phyloP scores from a whole-genome alignment of 2,329 filamentous ascomycete genomes.

The Aspergillus versicolor region DNA sequence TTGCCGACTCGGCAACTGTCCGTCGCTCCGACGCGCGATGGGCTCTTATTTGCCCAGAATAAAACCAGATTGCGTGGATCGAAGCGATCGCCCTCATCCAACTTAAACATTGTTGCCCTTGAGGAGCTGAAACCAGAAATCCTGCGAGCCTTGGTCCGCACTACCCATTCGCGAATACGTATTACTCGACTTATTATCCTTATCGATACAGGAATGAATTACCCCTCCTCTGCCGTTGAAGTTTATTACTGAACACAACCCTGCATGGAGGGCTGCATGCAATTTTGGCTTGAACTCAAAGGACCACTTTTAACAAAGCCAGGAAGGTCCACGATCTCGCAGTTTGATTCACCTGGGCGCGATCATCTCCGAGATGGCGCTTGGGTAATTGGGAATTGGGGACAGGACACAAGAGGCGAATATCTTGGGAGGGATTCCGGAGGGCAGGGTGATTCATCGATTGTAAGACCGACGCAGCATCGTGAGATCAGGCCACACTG shows the following conservation, averaged over 20 bases:
- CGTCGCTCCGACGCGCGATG: neutral
- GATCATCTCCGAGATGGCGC: neutral
- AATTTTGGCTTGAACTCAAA: constrained; percentile 6
- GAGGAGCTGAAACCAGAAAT: neutral
- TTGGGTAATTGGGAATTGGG: neutral
- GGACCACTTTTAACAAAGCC: neutral
- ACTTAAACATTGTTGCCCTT: neutral
- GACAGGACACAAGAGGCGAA: neutral
- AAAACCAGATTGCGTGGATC: constrained; percentile 6
- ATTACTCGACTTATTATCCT: neutral
- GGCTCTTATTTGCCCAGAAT: neutral
- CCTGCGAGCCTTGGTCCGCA: neutral
- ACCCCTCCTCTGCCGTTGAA: neutral
- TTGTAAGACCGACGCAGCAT: neutral
- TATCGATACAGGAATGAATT: neutral
- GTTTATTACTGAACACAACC: constrained; percentile 8
- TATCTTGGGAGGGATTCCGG: neutral
- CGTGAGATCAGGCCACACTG: neutral
- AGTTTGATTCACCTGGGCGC: neutral
- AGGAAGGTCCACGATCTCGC: neutral
- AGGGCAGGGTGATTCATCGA: neutral
- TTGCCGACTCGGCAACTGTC: neutral
- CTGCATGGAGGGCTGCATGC: constrained; percentile 5
- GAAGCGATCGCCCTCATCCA: constrained; percentile 5
- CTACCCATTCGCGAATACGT: no score